Base-by-base conservation (phyloP, 805 yeast species). In the Kuraishia hungarica region DNA sequence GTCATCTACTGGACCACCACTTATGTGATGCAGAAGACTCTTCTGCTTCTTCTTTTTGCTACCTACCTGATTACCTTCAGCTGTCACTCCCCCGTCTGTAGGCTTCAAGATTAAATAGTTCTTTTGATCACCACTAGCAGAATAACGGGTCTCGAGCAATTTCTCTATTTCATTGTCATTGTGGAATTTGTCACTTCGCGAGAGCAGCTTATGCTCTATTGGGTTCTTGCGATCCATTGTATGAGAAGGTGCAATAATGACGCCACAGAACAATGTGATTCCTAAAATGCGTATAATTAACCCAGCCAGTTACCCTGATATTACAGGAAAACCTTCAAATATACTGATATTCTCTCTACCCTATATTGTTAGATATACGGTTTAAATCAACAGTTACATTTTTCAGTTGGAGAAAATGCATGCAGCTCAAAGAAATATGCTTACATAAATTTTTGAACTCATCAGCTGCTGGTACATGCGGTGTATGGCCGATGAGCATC, bases 121-220 rank as follows among this genome's bases (percentile, higher is more conserved):
- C 62, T 76, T 78, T 58, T 78, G 82, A 29, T 69, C 71, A 8
- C 83, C 83, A 1, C 66, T 60, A 15, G 67, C 55, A 0, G 82
- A 73, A 64, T 79, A 81, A 53, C 86, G 62, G 2, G 73, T 61
- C 52, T 73, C 76, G 20, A 81, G 60, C 7, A 79, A 65, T 54
- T 75, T 71, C 29, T 69, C 62, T 10, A 79, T 72, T 52, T 62
- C 55, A 6, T 61, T 26, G 61, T 71, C 57, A 55, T 62, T 39
- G 68, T 72, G 55, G 67, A 57, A 71, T 54, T 71, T 76, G 43
- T 67, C 60, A 52, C 80, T 72, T 57, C 84, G 62, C 2, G 80
- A 64, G 6, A 81, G 67, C 17, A 81, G 65, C 49, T 72, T 75
- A 53, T 65, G 73, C 59, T 81, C 86, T 17, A 81, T 62, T n/a